These are phyloP conservation scores for Sugiyamaella grinbergsii DNA, from an alignment of 1,139 yeast species.

Conservation along the genomic window DNA sequence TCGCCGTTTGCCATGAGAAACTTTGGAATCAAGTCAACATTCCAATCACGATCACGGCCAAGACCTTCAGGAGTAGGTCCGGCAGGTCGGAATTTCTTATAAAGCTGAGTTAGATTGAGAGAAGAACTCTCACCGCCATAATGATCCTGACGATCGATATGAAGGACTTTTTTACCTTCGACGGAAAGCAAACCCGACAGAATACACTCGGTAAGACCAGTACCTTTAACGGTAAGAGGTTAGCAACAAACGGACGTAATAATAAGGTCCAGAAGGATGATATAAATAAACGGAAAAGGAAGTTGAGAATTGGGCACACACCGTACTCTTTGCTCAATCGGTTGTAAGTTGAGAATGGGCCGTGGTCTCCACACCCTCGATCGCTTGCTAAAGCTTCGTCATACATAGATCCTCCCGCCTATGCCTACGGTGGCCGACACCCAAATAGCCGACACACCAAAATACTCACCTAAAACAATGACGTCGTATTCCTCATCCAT, in stretches of 20 bases:
- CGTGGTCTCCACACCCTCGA: too few relatives aligned
- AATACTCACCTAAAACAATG: slow-evolving; percentile 64
- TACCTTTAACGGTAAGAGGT: too few relatives aligned
- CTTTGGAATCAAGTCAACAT: slow-evolving; percentile 94
- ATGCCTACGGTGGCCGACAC: too few relatives aligned
- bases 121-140: slow-evolving; percentile 86
- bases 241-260: too few relatives aligned
- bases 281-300: too few relatives aligned
- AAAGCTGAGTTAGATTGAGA: slow-evolving; percentile 55
- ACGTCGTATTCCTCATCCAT: slow-evolving; percentile 98
- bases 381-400: too few relatives aligned
- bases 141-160: slow-evolving; percentile 94
- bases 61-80: slow-evolving; percentile 66
- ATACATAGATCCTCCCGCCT: too few relatives aligned
- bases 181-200: slow-evolving; percentile 91
- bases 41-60: slow-evolving; percentile 97
- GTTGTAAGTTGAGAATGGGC: too few relatives aligned
- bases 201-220: slow-evolving; percentile 95
- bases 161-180: slow-evolving; percentile 95
- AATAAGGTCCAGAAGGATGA: too few relatives aligned
- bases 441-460: not conserved
- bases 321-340: too few relatives aligned
- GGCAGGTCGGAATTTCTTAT: slow-evolving; percentile 48
- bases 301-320: too few relatives aligned
- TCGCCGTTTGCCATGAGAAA: slow-evolving; percentile 98